Base-by-base conservation (phyloP, 1,284 basidiomycete genomes). In the Entoloma clypeatum region DNA sequence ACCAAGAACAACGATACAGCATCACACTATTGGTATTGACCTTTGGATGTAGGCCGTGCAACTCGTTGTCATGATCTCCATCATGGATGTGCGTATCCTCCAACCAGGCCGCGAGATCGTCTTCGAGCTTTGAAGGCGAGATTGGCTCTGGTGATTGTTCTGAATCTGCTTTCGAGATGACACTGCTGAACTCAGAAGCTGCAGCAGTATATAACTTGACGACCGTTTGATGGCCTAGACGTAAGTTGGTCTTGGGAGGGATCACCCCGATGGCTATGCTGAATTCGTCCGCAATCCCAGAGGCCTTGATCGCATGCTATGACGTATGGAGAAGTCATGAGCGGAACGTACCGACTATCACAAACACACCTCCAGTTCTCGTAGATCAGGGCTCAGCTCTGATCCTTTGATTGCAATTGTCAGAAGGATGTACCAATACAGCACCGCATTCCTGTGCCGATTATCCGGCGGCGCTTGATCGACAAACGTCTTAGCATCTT, bases 341-440 rank as follows among this genome's bases (percentile, higher is more conserved):
- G n/a, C n/a, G n/a, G n/a, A n/a, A n/a, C n/a, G n/a, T n/a, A n/a
- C n/a, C n/a, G n/a, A n/a, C n/a, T n/a, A n/a, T n/a, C n/a, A n/a
- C n/a, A n/a, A n/a, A 60, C 66, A 22, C 41, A 78, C 78, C 54
- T 72, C 51, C 2, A 82, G 54, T 43, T 81, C 74, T 4, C 50
- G 47, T 36, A 82, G 52, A 50, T 76, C 68, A 1, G 56, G 41
- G 44, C 68, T 72, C 26, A 79, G 49, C 14, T 75, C 67, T 0
- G 71, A 63, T 3, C 77, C 77, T 31, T 64, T 65, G 33, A 77
- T 57, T 1, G 70, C 61, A 14, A 82, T 57, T 2, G 65, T 69
- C 23, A 81, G 63, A 8, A 75, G 52, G n/a, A 79, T 69, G 51
- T 70, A 72, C 77, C 77, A 79, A 51, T 76, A 74, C 3, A 74